A percentile compares a stretch with the other conserved stretches of the same genome.
phyloP scores from a whole-genome alignment of 257 asterid genomes.

The Mitragyna speciosa region DNA sequence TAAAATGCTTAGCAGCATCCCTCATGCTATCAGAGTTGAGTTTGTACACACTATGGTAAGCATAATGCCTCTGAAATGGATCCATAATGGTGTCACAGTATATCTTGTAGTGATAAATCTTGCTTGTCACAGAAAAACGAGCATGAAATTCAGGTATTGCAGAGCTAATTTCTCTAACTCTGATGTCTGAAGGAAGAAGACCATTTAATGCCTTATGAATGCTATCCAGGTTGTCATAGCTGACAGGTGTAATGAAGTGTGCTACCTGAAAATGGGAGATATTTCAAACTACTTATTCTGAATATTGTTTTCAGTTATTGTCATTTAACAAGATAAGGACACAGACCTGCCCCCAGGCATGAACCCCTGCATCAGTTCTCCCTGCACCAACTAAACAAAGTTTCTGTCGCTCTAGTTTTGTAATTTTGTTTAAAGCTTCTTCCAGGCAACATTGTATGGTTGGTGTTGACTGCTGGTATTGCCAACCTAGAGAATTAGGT shows the following conservation, averaged over 20 bases:
- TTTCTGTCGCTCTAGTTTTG: conserved; percentile 64
- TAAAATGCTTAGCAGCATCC: conserved; percentile 70
- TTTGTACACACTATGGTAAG: conserved; percentile 63
- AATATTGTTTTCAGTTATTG: conserved; percentile 5
- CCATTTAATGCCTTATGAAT: conserved; percentile 79
- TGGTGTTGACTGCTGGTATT: conserved; percentile 75
- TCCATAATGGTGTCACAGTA: conserved; percentile 71
- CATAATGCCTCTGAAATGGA: conserved; percentile 76
- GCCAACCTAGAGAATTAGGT: conserved; percentile 64
- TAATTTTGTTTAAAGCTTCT: conserved; percentile 58
- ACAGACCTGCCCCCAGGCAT: conserved; percentile 92
- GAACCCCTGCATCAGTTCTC: conserved; percentile 96
- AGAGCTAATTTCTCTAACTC: conserved; percentile 72
- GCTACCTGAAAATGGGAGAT: conserved; percentile 60
- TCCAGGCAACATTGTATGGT: conserved; percentile 73
- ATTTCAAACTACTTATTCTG: conserved; percentile 13
- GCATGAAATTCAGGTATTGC: conserved; percentile 84
- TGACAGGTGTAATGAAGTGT: conserved; percentile 76
- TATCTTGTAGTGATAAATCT: conserved; percentile 70
- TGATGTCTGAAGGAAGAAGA: conserved; percentile 71
- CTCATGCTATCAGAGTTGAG: conserved; percentile 66
- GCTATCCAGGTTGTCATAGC: conserved; percentile 60
- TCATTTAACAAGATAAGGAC: conserved; percentile 17
- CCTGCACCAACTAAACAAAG: conserved; percentile 77
- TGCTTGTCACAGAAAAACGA: conserved; percentile 84